Conservation (phyloP, 139 green algal species). For the Chlamydomonas applanata region DNA sequence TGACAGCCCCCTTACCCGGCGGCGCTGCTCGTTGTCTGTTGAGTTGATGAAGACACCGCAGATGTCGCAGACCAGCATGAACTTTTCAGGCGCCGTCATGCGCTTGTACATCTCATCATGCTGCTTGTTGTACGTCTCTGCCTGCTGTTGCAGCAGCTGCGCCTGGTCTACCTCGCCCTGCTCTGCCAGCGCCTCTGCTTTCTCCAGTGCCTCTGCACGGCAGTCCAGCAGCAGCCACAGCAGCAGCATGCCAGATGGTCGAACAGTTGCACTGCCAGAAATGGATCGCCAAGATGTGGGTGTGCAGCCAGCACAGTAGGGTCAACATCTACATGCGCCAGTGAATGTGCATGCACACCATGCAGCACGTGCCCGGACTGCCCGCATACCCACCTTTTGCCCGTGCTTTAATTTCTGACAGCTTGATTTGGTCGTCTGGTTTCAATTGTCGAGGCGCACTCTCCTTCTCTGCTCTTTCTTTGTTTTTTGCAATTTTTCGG, state of each 20-base stretch:
- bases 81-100: constrained; percentile 63
- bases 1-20: constrained; percentile 35
- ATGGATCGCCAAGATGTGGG: no score
- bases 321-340: no score
- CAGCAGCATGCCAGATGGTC: neutral
- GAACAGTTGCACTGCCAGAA: neutral
- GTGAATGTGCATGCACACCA: no score
- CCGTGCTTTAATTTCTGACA: constrained; percentile 61
- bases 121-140: constrained; percentile 58
- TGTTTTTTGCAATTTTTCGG: constrained; percentile 73
- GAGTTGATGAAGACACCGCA: constrained; percentile 87
- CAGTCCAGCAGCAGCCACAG: neutral
- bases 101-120: constrained; percentile 58
- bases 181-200: constrained; percentile 64
- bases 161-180: constrained; percentile 77
- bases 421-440: constrained; percentile 49
- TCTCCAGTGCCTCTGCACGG: constrained; percentile 51
- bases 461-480: constrained; percentile 75
- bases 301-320: no score
- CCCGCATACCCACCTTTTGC: constrained; percentile 38
- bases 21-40: constrained; percentile 76
- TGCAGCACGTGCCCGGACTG: neutral
- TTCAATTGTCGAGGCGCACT: constrained; percentile 52
- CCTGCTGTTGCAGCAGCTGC: constrained; percentile 61
- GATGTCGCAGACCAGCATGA: constrained; percentile 83